Evolutionary conservation across 2,329 filamentous ascomycete species (phyloP).

Genomic region (Aspergillus caelatus): DNA sequence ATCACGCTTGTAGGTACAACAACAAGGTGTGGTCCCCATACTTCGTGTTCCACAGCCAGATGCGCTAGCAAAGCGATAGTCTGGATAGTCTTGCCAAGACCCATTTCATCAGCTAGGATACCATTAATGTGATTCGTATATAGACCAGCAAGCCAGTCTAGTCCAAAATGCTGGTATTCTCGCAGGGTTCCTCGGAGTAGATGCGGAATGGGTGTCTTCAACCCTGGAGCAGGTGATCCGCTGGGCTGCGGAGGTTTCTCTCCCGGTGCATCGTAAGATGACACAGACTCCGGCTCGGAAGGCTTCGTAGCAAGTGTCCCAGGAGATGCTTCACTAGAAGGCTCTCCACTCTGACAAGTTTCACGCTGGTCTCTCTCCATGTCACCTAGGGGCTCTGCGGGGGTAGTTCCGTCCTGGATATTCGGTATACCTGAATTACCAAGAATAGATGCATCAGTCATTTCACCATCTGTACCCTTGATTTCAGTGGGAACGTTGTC

Average conservation of each 20-base stretch:
- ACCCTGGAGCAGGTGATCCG: conserved; percentile 44
- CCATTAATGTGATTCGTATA: conserved; percentile 94
- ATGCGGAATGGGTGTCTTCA: conserved; percentile 75
- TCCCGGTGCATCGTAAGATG: conserved; percentile 40
- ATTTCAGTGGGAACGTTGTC: conserved; percentile 21
- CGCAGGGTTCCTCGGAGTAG: conserved; percentile 84
- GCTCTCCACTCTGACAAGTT: conserved; percentile 32
- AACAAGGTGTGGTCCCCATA: conserved; percentile 95
- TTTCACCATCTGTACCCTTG: conserved; percentile 5
- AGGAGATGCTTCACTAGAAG: conserved; percentile 47
- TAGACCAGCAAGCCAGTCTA: conserved; percentile 93
- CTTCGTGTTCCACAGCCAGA: conserved; percentile 82
- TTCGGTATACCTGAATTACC: conserved; percentile 1
- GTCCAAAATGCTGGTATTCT: conserved; percentile 94
- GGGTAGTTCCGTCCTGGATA: neutral
- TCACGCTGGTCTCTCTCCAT: conserved; percentile 24
- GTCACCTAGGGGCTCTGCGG: conserved; percentile 17
- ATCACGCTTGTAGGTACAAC: conserved; percentile 98
- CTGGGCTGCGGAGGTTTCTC: conserved; percentile 40
- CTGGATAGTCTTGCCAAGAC: conserved; percentile 96
- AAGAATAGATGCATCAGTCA: conserved; percentile 5
- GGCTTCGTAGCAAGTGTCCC: conserved; percentile 47
- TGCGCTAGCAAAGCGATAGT: conserved; percentile 94
- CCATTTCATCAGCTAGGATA: conserved; percentile 98
- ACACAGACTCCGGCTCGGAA: conserved; percentile 49